phyloP scores from a whole-genome alignment of 2,329 filamentous ascomycete genomes.

The Botrytis hyacinthi region DNA sequence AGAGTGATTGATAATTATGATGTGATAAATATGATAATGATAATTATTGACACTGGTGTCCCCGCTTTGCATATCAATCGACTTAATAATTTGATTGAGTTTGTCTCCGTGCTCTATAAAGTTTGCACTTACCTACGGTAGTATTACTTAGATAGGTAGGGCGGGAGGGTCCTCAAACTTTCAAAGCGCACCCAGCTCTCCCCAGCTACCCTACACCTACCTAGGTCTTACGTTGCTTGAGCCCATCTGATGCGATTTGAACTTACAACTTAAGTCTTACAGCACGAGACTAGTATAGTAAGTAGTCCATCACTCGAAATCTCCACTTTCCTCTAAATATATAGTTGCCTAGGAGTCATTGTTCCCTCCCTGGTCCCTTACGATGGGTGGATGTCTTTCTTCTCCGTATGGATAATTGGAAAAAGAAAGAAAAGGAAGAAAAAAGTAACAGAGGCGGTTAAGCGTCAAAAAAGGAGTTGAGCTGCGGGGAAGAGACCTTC shows the following conservation, averaged over 20 bases:
- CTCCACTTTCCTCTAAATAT: neutral
- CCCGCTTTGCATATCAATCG: conserved; percentile 1
- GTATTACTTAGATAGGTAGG: neutral
- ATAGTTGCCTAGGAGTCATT: neutral
- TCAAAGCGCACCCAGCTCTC: neutral
- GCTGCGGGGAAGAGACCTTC: neutral
- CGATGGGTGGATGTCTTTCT: neutral
- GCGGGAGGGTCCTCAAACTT: neutral
- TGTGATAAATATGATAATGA: too few species aligned
- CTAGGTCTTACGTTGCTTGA: conserved; percentile 3
- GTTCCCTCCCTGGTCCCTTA: neutral
- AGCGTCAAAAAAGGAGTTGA: neutral
- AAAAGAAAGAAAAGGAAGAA: neutral
- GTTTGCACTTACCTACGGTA: neutral
- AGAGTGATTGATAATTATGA: neutral
- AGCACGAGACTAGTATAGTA: too few species aligned
- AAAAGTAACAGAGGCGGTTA: neutral
- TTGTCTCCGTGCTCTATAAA: neutral
- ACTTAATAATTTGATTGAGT: neutral
- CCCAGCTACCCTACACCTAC: too few species aligned
- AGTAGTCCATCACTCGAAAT: neutral
- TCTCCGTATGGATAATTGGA: neutral
- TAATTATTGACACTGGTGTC: neutral
- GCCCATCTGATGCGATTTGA: neutral
- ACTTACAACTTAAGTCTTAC: neutral